Evolutionary conservation across 2,329 filamentous ascomycete genomes (phyloP), one percentile per base, ranked within the genome.

Genomic region (Talaromyces sp.): DNA sequence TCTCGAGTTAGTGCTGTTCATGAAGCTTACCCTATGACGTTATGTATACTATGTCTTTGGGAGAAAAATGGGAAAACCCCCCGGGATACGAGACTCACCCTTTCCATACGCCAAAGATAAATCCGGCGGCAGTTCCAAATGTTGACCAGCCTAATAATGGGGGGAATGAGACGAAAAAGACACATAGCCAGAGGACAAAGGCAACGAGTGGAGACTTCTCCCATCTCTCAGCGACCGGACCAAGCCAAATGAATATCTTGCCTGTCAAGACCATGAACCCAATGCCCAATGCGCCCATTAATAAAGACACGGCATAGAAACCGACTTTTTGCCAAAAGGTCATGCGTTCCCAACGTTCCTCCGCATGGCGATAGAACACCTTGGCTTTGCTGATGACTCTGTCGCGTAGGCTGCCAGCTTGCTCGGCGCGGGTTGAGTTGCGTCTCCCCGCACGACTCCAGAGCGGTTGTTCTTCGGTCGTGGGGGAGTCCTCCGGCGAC

Each of bases 111-210:
- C 87, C 87, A 69, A 87, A 90, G 14, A 90, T 82, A 65, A 89
- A 90, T 0, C 87, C 87, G 3, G 84, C 78, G 17, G 88, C 79
- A 1, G 86, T 89, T 27, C 88, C 78, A 63, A 87, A 86, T 1
- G 88, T 90, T 56, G 87, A 90, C 78, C 96, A 96, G 13, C 92
- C 92, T 58, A 97, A 87, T 64, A 96, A 73, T 2, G 92, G 92
- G 17, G 92, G 92, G 71, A 96, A 95, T 2, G 87, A 90, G 14
- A 91, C 88, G 36, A 82, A 69, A 70, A 92, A 91, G 32, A 89
- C 87, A 63, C 90, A 77, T 29, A 82, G 70, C 84, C 91, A 96
- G 35, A 94, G 79, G 45, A 97, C 82, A 55, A 86, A 72, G 78
- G 86, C 89, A 39, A 91, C 93, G 47, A 82, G 86, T 1, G 79